These are phyloP conservation scores for Penicillium malachiteum DNA, from an alignment of 495 filamentous ascomycete species.

Conservation along the genomic window DNA sequence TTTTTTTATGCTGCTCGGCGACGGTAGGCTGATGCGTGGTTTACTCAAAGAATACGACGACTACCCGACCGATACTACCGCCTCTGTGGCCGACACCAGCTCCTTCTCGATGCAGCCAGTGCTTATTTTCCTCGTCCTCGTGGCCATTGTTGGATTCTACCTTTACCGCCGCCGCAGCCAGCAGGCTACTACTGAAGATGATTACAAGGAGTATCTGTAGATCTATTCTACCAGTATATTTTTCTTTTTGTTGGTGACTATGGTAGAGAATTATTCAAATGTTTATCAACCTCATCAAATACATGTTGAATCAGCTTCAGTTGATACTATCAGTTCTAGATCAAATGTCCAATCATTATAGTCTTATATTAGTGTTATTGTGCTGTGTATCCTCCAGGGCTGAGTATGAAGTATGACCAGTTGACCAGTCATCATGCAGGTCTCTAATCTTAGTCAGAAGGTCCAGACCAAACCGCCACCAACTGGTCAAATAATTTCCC, in stretches of 20 bases:
- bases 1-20: slow-evolving; percentile 21
- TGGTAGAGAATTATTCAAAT: no score
- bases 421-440: slow-evolving; percentile 1
- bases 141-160: slow-evolving; percentile 39
- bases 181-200: slow-evolving; percentile 9
- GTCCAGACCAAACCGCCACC: slow-evolving; percentile 3
- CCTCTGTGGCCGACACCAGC: slow-evolving; percentile 14
- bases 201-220: slow-evolving; percentile 6
- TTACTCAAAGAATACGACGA: slow-evolving; percentile 26
- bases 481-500: slow-evolving; percentile 5
- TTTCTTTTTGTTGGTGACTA: no score
- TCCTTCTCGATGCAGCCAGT: slow-evolving; percentile 39
- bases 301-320: no score
- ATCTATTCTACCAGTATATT: neutral
- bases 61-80: slow-evolving; percentile 8
- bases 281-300: no score
- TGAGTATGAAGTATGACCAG: no score
- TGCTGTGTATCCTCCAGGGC: neutral
- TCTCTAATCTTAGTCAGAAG: slow-evolving; percentile 11
- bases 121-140: slow-evolving; percentile 41
- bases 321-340: neutral
- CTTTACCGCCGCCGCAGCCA: slow-evolving; percentile 27
- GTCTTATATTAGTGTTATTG: neutral
- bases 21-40: slow-evolving; percentile 37
- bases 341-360: no score